Evolutionary conservation across 1,139 yeast genomes (phyloP), one percentile per base, ranked within the genome.

Genomic region (Blastobotrys indianensis): DNA sequence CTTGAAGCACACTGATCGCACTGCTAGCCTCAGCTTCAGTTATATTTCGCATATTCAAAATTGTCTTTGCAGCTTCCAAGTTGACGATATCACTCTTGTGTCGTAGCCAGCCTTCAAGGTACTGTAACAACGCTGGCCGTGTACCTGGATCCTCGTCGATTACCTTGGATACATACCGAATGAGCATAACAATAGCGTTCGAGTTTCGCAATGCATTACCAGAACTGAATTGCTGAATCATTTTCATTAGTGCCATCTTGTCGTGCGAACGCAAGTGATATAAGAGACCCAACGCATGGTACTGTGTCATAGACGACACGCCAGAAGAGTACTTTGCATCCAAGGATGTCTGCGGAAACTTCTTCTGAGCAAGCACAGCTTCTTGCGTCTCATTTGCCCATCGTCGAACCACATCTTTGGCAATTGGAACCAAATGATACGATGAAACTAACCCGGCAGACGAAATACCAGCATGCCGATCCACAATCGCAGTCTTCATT

Each of bases 371-470:
- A 50, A 72, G 72, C 44, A 88, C 79, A 9, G 95, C 82, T 64
- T 92, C 98, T 66, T 85, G 88, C 17, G 94, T 81, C 70, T 94
- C 98, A 62, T 88, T 88, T 37, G 92, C 78, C 80, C 95, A 90
- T 63, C 97, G 78, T 61, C 87, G 84, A 31, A 94, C 95, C 38
- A 92, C 88, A 54, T 87, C 96, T 63, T 82, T 85, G 34, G 97
- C 87, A 52, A 85, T 80, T 8, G 95, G 95, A 56, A 90, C 73
- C 58, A 92, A 70, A 65, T 92, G 94, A 67, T 92, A 92, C 5
- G 95, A 82, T 30, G 95, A 82, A 49, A 87, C 85, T 57, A 92
- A 75, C 1, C 97, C 97, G 13, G 99, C 97, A 2, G 95, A 82
- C 5, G 95, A 81, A 46, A 88, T 83, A 42, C 84, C 75, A 29